Base-by-base conservation (phyloP, 1,284 basidiomycete species). In the Ceratobasidium sp. region DNA sequence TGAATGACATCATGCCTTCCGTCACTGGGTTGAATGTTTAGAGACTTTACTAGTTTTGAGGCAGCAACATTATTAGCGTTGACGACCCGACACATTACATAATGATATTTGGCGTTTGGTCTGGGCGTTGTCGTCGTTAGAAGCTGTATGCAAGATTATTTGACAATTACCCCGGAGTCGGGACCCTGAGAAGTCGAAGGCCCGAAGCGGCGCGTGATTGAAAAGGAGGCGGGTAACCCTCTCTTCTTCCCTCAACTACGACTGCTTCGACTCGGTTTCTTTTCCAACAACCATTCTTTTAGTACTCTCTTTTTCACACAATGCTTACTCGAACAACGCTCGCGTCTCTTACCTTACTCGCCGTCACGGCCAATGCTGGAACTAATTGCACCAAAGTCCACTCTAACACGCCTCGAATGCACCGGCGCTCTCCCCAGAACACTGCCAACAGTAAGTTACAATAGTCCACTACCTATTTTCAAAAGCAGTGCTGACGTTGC, bases 251-350 rank as follows among this genome's bases (percentile, higher is more conserved):
- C 46, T 26, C 66, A 33, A 53, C 66, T 26, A 68, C 66, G 46
- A 42, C 18, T 33, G 33, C 46, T 3, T 39, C 51, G 66, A 53
- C 66, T 66, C 40, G 44, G 26, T 51, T 63, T 42, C 4, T 63
- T n/a, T 33, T n/a, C 18, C 20, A 12, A n/a, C 72, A 64, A 55
- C 66, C 72, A 26, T 76, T 76, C 39, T 33, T 33, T 53, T 49
- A 63, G 40, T 20, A 39, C 72, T 55, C 46, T 64, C 61, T 76
- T 66, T 18, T 33, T 60, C n/a, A 33, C 33, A 64, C 13, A 39
- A 76, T 64, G 72, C 49, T 51, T 4, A 55, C 61, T 76, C 72
- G 72, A 53, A 66, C 72, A 18, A 55, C 72, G 6, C 49, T 76
- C 61, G 72, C 72, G 18, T 76, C 72, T 40, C 49, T 76, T 10